Percentiles rank a stretch among this genome's conserved stretches.
Conservation (phyloP, 2,329 filamentous ascomycete species). For the Pseudocercospora eumusae region DNA sequence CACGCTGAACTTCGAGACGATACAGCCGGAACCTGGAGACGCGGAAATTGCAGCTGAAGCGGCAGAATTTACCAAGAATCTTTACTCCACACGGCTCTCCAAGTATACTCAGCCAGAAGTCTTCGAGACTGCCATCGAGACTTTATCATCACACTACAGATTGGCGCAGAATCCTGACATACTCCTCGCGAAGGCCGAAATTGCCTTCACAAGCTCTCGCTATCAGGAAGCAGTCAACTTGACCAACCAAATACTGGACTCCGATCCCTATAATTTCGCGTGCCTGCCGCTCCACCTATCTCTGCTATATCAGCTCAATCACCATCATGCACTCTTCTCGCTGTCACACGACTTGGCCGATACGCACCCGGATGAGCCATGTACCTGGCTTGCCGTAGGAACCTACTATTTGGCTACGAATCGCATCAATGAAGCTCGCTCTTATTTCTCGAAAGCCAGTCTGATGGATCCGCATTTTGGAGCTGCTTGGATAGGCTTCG, state of each 20-base stretch:
- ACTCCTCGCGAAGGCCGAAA: conserved; percentile 82
- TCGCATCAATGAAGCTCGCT: conserved; percentile 87
- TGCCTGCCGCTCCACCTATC: conserved; percentile 90
- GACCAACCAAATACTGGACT: conserved; percentile 77
- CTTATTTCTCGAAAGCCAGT: conserved; percentile 96
- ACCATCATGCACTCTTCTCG: conserved; percentile 86
- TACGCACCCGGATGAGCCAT: conserved; percentile 84
- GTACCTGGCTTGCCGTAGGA: conserved; percentile 90
- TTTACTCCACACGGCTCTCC: conserved; percentile 92
- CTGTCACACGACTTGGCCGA: conserved; percentile 91
- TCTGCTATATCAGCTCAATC: conserved; percentile 81
- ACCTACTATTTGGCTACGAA: conserved; percentile 90
- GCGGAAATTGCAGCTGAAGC: conserved; percentile 74
- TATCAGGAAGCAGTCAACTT: conserved; percentile 84
- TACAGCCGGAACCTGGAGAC: conserved; percentile 63
- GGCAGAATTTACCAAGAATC: conserved; percentile 89
- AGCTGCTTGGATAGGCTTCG: conserved; percentile 97
- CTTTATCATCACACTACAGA: conserved; percentile 89
- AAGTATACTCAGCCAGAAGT: conserved; percentile 88
- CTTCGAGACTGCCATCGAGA: conserved; percentile 84
- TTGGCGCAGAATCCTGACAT: conserved; percentile 85
- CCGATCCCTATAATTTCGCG: conserved; percentile 84
- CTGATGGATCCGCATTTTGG: conserved; percentile 98
- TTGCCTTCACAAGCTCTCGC: conserved; percentile 90
- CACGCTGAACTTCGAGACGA: conserved; percentile 84